Base-by-base conservation (phyloP, 139 green algal genomes). In the Diplosphaera chodatii region DNA sequence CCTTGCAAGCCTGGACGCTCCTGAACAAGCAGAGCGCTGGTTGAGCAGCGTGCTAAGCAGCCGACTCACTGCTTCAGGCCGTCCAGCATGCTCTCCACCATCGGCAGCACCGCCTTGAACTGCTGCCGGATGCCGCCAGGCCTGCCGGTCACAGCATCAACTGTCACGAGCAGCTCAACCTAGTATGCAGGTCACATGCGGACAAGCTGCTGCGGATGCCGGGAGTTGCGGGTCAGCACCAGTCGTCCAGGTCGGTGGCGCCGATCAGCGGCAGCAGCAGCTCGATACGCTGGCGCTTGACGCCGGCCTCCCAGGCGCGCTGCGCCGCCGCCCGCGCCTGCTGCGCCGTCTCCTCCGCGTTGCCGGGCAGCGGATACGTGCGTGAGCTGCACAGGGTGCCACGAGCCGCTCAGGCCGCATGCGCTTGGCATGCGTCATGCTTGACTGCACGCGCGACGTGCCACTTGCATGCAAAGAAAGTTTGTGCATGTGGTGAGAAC, bases 221-320 rank as follows among this genome's bases (percentile, higher is more conserved):
- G n/a, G n/a, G n/a, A n/a, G n/a, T n/a, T n/a, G n/a, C n/a, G n/a
- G n/a, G n/a, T n/a, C n/a, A n/a, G n/a, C 63, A 88, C 91, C 90
- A 96, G 79, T 97, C 92, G 67, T 97, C 92, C 2, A 97, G 69
- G 74, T 97, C 92, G 2, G 91, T 96, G 10, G 92, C 92, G 3
- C 92, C 92, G 71, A 96, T 97, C 13, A 97, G 75, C 13, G 91
- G 92, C 30, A 97, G 84, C 41, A 93, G 77, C 41, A 97, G 73
- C 69, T 97, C 90, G 6, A 97, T 56, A 0, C 77, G 76, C 64
- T 95, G 89, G 0, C 84, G 79, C 25, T 48, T 79, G 0, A 88
- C 63, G 6, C 91, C 91, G 25, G 80, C 82, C 1, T 80, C 71
- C 64, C 65, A 93, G 1, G 91, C 90, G 16, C 80, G 64, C 27